These are phyloP conservation scores for Hypholoma sublateritium DNA, from an alignment of 768 basidiomycete species.

Conservation along the genomic window DNA sequence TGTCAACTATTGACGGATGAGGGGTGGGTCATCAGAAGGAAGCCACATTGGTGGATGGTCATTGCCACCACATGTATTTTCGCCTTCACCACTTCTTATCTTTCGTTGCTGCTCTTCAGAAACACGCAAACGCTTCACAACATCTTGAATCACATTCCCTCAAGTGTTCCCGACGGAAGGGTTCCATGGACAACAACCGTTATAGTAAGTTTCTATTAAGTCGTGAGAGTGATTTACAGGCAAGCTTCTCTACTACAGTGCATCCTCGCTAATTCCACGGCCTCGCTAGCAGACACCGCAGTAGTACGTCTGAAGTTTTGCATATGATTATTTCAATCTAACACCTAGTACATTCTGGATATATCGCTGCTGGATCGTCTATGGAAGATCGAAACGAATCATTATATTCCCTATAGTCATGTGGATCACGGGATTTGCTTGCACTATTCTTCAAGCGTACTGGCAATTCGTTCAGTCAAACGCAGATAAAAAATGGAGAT, in stretches of 20 bases:
- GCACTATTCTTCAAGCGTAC: constrained; percentile 5
- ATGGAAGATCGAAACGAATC: background rate
- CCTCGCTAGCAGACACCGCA: background rate
- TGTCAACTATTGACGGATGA: constrained; percentile 16
- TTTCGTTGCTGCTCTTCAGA: background rate
- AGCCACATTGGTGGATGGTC: constrained; percentile 12
- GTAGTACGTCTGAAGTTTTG: background rate
- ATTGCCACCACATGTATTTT: constrained; percentile 4
- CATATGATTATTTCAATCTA: too few relatives aligned
- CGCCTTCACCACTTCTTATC: constrained; percentile 4
- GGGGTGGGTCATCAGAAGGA: constrained; percentile 9
- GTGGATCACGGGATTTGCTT: background rate
- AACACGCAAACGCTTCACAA: background rate
- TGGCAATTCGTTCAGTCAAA: background rate
- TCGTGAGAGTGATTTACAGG: too few relatives aligned
- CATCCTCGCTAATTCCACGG: background rate
- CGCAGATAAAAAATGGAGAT: background rate
- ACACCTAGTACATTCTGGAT: background rate
- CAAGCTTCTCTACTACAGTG: background rate
- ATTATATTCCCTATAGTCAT: background rate
- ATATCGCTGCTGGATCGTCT: constrained; percentile 6
- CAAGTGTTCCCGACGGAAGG: background rate
- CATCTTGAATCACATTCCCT: background rate
- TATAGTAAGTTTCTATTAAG: constrained; percentile 4
- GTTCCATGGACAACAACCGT: constrained; percentile 9